Conservation (phyloP, 192 early-diverging fungal genomes). For the Mycoemilia scoparia region DNA sequence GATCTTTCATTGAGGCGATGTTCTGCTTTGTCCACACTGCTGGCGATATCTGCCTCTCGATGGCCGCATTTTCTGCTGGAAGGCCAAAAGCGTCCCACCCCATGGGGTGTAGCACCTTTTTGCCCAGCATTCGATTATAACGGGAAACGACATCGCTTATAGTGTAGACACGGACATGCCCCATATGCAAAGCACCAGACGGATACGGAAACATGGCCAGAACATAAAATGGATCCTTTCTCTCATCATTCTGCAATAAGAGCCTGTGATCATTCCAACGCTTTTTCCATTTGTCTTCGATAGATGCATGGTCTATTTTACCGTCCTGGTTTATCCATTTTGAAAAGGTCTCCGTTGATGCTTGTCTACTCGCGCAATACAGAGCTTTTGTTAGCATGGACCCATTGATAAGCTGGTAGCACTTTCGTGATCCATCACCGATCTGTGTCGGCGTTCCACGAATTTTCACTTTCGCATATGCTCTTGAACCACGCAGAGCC, state of each 20-base stretch:
- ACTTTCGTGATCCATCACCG: too few species aligned
- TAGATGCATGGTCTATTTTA: constrained; percentile 29
- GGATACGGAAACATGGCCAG: constrained; percentile 96
- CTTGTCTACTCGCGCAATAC: too few species aligned
- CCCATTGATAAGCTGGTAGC: too few species aligned
- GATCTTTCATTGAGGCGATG: constrained; percentile 65
- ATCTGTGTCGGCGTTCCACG: too few species aligned
- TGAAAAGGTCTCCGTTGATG: too few species aligned
- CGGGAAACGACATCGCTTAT: constrained; percentile 74
- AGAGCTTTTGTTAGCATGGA: too few species aligned
- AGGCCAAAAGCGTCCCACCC: constrained; percentile 97
- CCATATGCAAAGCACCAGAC: constrained; percentile 82
- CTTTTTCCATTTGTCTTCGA: constrained; percentile 44
- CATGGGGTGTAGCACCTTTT: constrained; percentile 74
- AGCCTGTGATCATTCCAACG: constrained; percentile 19
- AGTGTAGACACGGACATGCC: constrained; percentile 91
- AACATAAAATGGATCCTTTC: constrained; percentile 50
- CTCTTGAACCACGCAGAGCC: too few species aligned
- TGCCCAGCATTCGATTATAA: constrained; percentile 55
- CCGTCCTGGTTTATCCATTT: constrained; percentile 20
- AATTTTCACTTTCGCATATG: too few species aligned
- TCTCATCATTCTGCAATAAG: constrained; percentile 8
- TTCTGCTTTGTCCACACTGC: constrained; percentile 67
- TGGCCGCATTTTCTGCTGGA: constrained; percentile 96
- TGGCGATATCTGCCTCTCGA: constrained; percentile 60